Conservation (phyloP, 208 protist species). For the Trypanosoma scelopori region DNA sequence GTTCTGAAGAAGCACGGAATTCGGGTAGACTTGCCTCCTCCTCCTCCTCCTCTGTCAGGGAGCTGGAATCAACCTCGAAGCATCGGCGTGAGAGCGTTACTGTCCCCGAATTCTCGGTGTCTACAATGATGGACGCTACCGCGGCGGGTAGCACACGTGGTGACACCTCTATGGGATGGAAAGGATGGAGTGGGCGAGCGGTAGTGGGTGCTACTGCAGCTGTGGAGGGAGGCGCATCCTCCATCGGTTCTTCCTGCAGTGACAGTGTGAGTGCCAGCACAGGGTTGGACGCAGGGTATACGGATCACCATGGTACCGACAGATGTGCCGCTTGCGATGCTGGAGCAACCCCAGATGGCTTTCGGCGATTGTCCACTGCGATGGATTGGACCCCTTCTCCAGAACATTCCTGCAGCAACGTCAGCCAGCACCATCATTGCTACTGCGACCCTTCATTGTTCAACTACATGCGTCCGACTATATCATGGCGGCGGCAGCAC, state of each 20-base stretch:
- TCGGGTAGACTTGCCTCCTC: too few relatives aligned
- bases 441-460: background rate
- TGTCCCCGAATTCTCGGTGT: conserved; percentile 21
- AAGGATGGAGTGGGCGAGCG: background rate
- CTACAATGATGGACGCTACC: conserved; percentile 24
- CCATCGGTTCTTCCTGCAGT: background rate
- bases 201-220: background rate
- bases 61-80: background rate
- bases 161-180: background rate
- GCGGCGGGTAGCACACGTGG: conserved; percentile 4
- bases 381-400: background rate
- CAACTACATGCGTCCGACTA: conserved; percentile 28
- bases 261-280: conserved; percentile 11
- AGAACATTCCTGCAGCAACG: background rate
- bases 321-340: background rate
- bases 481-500: conserved; percentile 26
- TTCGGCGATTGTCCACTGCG: background rate
- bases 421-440: background rate
- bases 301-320: background rate
- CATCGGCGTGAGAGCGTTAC: background rate
- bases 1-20: too few relatives aligned
- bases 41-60: too few relatives aligned
- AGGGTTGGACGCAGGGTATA: background rate
- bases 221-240: background rate
- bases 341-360: background rate